Conservation (phyloP, 768 basidiomycete genomes). For the Trametes meyenii region DNA sequence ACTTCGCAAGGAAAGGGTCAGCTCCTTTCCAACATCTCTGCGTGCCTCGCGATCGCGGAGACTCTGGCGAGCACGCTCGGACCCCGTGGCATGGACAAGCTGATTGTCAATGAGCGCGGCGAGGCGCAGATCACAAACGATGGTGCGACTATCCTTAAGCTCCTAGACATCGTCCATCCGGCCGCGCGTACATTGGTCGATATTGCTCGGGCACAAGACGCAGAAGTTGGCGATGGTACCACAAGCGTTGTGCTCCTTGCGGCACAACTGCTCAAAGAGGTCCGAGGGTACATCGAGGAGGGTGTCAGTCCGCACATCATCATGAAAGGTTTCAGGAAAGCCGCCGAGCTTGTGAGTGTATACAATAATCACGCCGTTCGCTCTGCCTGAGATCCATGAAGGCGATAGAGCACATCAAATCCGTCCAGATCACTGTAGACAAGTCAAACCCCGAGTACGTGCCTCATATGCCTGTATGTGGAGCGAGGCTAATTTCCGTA, state of each 20-base stretch:
- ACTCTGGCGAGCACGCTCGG: slow-evolving; percentile 95
- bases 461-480: neutral
- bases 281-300: slow-evolving; percentile 90
- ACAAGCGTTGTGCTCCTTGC: slow-evolving; percentile 95
- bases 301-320: slow-evolving; percentile 97
- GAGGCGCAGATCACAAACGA: slow-evolving; percentile 99
- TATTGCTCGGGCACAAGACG: slow-evolving; percentile 97
- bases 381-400: slow-evolving; percentile 34
- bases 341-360: slow-evolving; percentile 74
- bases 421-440: slow-evolving; percentile 88
- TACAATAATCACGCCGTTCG: neutral
- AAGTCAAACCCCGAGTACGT: slow-evolving; percentile 87
- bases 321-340: slow-evolving; percentile 93
- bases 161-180: slow-evolving; percentile 97
- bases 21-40: slow-evolving; percentile 92
- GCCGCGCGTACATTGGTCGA: slow-evolving; percentile 98
- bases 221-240: slow-evolving; percentile 97
- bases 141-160: slow-evolving; percentile 97
- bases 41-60: slow-evolving; percentile 91
- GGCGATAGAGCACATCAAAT: slow-evolving; percentile 86
- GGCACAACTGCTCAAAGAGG: slow-evolving; percentile 92
- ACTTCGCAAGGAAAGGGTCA: slow-evolving; percentile 93
- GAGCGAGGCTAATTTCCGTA: neutral
- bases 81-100: slow-evolving; percentile 98
- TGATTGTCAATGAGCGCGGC: slow-evolving; percentile 92